Evolutionary conservation across 306 rosid species (phyloP).

Genomic region (Prunus campanulata): DNA sequence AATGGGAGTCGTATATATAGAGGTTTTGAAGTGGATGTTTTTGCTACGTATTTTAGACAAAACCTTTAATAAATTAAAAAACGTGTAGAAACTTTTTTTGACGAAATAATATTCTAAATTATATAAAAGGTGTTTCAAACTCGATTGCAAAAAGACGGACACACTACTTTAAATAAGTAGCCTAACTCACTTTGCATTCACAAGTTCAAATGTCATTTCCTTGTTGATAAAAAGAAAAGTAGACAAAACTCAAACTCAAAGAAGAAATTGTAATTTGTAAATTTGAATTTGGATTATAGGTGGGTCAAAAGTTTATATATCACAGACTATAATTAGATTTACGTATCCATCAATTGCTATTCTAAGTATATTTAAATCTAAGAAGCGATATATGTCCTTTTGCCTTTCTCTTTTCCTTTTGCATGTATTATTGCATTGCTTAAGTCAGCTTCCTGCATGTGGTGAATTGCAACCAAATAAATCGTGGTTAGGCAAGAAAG

Average conservation of each 20-base stretch:
- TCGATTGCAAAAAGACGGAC: too few species aligned
- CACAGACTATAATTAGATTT: too few species aligned
- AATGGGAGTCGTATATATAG: slow-evolving; percentile 5
- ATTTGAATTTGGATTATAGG: background rate
- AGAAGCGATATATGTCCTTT: background rate
- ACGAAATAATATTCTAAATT: background rate
- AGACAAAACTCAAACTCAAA: background rate
- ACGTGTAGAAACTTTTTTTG: background rate
- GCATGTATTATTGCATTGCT: background rate
- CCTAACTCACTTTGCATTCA: too few species aligned
- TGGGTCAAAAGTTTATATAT: background rate
- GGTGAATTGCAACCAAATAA: background rate
- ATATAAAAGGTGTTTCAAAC: too few species aligned
- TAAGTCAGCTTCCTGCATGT: slow-evolving; percentile 4
- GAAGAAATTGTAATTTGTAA: background rate
- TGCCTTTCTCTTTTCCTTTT: background rate
- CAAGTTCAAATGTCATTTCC: too few species aligned
- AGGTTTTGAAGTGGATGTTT: background rate
- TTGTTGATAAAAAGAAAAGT: too few species aligned
- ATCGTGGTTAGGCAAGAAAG: background rate
- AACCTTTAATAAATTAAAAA: background rate
- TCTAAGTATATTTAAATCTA: background rate
- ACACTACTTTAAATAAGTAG: too few species aligned
- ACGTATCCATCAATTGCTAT: background rate
- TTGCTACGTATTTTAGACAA: background rate